phyloP scores from a whole-genome alignment of 2,329 filamentous ascomycete genomes.

The Tolypocladium sp. region DNA sequence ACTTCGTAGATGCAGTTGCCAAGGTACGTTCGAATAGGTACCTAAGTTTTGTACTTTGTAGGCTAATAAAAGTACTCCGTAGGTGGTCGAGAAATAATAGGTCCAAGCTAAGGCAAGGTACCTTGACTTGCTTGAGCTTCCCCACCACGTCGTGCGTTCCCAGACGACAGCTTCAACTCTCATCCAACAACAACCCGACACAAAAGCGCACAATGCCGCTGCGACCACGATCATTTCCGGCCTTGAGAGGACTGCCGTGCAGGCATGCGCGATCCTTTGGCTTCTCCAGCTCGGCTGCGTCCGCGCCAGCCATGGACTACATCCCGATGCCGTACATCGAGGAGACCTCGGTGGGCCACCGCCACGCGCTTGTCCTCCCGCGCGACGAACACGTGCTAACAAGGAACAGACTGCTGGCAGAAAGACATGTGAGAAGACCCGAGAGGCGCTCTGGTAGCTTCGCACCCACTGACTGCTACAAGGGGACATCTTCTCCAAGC shows the following conservation, averaged over 20 bases:
- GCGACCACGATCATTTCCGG: slow-evolving; percentile 17
- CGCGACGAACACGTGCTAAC: slow-evolving; percentile 13
- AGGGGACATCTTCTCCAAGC: slow-evolving; percentile 78
- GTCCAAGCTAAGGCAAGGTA: neutral
- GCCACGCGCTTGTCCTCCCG: neutral
- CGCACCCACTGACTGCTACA: slow-evolving; percentile 10
- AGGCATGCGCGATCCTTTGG: slow-evolving; percentile 32
- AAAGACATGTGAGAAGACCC: slow-evolving; percentile 56
- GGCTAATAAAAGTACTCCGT: too few species aligned
- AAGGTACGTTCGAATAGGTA: neutral
- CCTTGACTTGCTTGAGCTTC: neutral
- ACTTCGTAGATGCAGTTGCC: neutral
- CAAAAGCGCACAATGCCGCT: slow-evolving; percentile 15
- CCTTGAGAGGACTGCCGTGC: slow-evolving; percentile 24
- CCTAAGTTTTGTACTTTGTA: too few species aligned
- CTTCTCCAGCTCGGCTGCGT: slow-evolving; percentile 23
- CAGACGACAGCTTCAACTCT: neutral
- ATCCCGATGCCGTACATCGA: slow-evolving; percentile 52
- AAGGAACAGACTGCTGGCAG: slow-evolving; percentile 59
- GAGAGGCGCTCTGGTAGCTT: neutral
- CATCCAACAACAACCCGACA: neutral
- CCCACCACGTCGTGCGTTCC: neutral
- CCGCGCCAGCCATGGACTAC: slow-evolving; percentile 22
- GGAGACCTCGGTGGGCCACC: slow-evolving; percentile 28
- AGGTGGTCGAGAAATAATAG: neutral